Conservation (phyloP, 108 stramenopile genomes). For the Cylindrotheca fusiformis region DNA sequence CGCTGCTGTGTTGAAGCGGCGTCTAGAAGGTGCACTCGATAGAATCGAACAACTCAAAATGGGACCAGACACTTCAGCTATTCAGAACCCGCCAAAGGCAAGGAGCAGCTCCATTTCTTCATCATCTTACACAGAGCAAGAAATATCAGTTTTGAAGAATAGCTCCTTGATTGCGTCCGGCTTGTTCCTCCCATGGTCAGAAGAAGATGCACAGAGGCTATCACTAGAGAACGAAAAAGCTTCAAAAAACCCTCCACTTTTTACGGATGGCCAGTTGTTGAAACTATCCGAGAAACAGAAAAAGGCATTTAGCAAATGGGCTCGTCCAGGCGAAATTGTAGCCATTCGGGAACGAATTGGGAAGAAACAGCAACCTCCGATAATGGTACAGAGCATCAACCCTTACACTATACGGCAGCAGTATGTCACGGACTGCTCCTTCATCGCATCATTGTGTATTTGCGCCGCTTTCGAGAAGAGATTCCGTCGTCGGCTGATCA, state of each 20-base stretch:
- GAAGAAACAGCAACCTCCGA: conserved; percentile 17
- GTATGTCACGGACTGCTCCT: conserved; percentile 90
- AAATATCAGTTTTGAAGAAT: conserved; percentile 58
- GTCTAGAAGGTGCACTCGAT: conserved; percentile 47
- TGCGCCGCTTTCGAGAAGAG: conserved; percentile 82
- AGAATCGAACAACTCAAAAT: conserved; percentile 55
- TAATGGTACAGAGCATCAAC: conserved; percentile 52
- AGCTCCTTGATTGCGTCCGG: conserved; percentile 61
- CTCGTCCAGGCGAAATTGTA: conserved; percentile 67
- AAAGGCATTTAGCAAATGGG: conserved; percentile 57
- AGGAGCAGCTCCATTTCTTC: neutral
- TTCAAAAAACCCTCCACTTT: neutral
- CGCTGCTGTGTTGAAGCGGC: conserved; percentile 35
- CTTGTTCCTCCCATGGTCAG: conserved; percentile 73
- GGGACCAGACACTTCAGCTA: conserved; percentile 2
- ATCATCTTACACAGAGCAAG: conserved; percentile 35
- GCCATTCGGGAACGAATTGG: conserved; percentile 29
- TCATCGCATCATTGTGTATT: conserved; percentile 89
- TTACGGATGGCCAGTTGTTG: conserved; percentile 56
- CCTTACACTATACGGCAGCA: conserved; percentile 79
- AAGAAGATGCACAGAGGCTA: conserved; percentile 48
- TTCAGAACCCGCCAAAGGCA: conserved; percentile 2
- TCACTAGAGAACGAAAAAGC: neutral
- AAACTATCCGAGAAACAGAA: conserved; percentile 56
- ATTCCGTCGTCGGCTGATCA: conserved; percentile 58